Conservation (phyloP, 177 flowering plant genomes). For the Telopea speciosissima region DNA sequence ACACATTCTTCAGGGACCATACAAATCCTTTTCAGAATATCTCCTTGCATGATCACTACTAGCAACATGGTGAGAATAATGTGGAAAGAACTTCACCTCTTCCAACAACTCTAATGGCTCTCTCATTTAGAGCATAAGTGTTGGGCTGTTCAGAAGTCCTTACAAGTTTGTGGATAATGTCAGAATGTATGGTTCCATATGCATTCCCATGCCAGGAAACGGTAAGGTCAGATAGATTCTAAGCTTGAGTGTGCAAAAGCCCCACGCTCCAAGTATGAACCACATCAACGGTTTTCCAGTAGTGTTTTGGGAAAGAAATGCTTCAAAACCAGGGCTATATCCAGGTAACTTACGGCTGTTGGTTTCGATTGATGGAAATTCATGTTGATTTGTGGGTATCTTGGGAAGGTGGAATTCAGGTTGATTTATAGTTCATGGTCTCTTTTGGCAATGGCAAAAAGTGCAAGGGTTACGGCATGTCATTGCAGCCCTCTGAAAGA, state of each 20-base stretch:
- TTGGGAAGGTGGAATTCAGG: too few relatives aligned
- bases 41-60: slow-evolving; percentile 68
- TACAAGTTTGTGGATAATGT: slow-evolving; percentile 59
- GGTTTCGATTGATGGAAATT: slow-evolving; percentile 56
- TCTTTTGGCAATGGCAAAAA: slow-evolving; percentile 54
- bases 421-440: slow-evolving; percentile 68
- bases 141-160: slow-evolving; percentile 37
- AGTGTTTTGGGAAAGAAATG: slow-evolving; percentile 47
- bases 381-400: slow-evolving; percentile 26
- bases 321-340: slow-evolving; percentile 57
- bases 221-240: slow-evolving; percentile 38
- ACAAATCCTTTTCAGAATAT: slow-evolving; percentile 56
- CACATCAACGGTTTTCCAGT: slow-evolving; percentile 60
- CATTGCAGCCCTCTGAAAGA: slow-evolving; percentile 72
- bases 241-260: slow-evolving; percentile 42
- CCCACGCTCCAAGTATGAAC: slow-evolving; percentile 68
- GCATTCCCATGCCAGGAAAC: slow-evolving; percentile 83
- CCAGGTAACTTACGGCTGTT: slow-evolving; percentile 48
- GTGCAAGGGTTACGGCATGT: slow-evolving; percentile 62
- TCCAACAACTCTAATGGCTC: slow-evolving; percentile 46
- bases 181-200: slow-evolving; percentile 65
- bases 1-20: slow-evolving; percentile 70
- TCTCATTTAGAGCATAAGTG: slow-evolving; percentile 36
- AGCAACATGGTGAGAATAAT: slow-evolving; percentile 65
- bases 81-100: slow-evolving; percentile 59